Conservation (phyloP, 2,329 filamentous ascomycete species). For the Cladosporium austrohemisphaericum region DNA sequence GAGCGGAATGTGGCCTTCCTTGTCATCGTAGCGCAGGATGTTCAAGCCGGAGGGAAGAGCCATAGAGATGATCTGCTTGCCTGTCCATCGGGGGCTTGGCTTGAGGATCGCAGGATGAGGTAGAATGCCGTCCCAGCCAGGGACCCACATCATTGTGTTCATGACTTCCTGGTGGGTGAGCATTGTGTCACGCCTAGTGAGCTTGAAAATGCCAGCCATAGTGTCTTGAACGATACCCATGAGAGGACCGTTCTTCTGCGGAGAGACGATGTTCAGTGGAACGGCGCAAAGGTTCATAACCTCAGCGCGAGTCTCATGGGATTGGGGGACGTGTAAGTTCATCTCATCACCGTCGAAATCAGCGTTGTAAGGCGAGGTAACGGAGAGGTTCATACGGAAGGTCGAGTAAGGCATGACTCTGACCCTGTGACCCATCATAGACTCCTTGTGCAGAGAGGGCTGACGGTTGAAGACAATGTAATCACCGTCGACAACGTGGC, state of each 20-base stretch:
- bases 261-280: slow-evolving; percentile 97
- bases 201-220: slow-evolving; percentile 92
- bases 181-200: slow-evolving; percentile 89
- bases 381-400: slow-evolving; percentile 93
- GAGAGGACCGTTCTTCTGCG: slow-evolving; percentile 89
- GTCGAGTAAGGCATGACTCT: slow-evolving; percentile 99
- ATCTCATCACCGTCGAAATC: slow-evolving; percentile 99
- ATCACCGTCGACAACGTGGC: slow-evolving; percentile 92
- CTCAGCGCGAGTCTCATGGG: slow-evolving; percentile 93
- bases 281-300: slow-evolving; percentile 94
- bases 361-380: slow-evolving; percentile 98
- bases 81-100: slow-evolving; percentile 89
- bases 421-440: slow-evolving; percentile 99
- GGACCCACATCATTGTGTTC: slow-evolving; percentile 97
- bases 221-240: slow-evolving; percentile 99
- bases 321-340: slow-evolving; percentile 99
- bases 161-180: slow-evolving; percentile 87
- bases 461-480: slow-evolving; percentile 99
- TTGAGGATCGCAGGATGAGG: slow-evolving; percentile 92
- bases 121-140: slow-evolving; percentile 93
- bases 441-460: slow-evolving; percentile 97
- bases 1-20: slow-evolving; percentile 29
- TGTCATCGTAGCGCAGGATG: slow-evolving; percentile 54
- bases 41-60: slow-evolving; percentile 85
- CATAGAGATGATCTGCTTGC: slow-evolving; percentile 96